These are phyloP conservation scores for Dentipellis sp. DNA, from an alignment of 768 basidiomycete genomes.

Conservation along the genomic window DNA sequence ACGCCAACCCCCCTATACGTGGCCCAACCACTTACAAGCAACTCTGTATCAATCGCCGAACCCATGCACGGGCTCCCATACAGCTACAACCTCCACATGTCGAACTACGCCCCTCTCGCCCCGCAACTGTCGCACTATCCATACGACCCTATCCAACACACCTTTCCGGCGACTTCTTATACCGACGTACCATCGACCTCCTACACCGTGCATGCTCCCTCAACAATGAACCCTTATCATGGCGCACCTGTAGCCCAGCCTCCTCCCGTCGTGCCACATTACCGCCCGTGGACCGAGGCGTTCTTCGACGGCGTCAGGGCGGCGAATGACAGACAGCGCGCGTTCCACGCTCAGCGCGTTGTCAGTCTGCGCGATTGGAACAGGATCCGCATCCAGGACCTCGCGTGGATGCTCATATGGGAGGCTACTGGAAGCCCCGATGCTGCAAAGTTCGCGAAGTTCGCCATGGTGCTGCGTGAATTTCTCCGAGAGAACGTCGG, in stretches of 20 bases:
- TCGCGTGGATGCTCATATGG: slow-evolving; percentile 5
- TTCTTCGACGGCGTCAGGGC: neutral
- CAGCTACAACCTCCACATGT: neutral
- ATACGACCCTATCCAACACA: too few species aligned
- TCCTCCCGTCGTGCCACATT: neutral
- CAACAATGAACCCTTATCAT: too few species aligned
- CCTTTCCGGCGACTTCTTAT: too few species aligned
- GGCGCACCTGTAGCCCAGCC: neutral
- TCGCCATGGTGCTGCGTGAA: neutral
- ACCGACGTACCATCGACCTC: too few species aligned
- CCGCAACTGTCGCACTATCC: neutral
- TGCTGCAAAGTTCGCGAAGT: neutral
- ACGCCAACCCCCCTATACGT: neutral
- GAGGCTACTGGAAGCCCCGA: neutral
- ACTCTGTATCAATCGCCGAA: neutral
- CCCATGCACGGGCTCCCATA: neutral
- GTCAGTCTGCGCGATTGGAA: slow-evolving; percentile 2
- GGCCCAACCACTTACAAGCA: too few species aligned
- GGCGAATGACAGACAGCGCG: neutral
- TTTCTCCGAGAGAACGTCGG: neutral
- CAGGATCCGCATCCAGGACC: slow-evolving; percentile 1
- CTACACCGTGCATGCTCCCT: too few species aligned
- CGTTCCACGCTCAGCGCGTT: neutral
- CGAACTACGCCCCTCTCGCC: neutral
- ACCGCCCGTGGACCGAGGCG: neutral